Evolutionary conservation across 176 grass and related monocot genomes (phyloP).

Genomic region (Raddia distichophylla): DNA sequence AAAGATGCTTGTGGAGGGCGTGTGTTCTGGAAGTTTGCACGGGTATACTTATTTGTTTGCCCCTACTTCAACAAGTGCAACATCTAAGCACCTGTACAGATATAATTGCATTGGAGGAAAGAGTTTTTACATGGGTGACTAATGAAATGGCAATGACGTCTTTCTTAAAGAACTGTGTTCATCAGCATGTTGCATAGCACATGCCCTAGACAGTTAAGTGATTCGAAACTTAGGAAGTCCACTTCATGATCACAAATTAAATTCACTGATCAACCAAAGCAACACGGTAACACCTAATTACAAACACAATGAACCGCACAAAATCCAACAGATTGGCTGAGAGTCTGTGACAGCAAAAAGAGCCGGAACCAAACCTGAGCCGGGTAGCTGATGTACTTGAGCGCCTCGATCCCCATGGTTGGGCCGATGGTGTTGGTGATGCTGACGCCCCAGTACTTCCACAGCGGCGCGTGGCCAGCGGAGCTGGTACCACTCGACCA

Average conservation of each 20-base stretch:
- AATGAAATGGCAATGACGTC: too few species aligned
- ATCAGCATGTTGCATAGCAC: too few species aligned
- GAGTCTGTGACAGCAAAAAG: neutral
- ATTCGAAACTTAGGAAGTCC: conserved; percentile 4
- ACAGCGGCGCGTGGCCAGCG: conserved; percentile 58
- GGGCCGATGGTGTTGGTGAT: conserved; percentile 95
- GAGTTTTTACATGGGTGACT: too few species aligned
- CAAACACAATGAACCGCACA: neutral
- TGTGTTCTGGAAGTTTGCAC: too few species aligned
- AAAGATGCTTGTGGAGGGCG: too few species aligned
- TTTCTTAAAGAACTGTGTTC: too few species aligned
- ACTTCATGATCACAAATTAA: neutral
- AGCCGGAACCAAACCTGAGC: conserved; percentile 61
- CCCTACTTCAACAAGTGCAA: too few species aligned
- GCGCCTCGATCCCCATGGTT: conserved; percentile 91
- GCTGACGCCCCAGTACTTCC: conserved; percentile 78
- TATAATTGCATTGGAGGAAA: too few species aligned
- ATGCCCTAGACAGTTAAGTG: neutral
- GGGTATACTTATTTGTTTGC: too few species aligned
- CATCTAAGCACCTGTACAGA: too few species aligned
- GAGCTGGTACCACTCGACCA: conserved; percentile 65
- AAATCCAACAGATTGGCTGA: conserved; percentile 3
- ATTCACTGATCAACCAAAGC: neutral
- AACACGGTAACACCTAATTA: neutral
- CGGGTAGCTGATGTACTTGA: conserved; percentile 98